Base-by-base conservation (phyloP, 257 asterid genomes). In the Hygrophila difformis region DNA sequence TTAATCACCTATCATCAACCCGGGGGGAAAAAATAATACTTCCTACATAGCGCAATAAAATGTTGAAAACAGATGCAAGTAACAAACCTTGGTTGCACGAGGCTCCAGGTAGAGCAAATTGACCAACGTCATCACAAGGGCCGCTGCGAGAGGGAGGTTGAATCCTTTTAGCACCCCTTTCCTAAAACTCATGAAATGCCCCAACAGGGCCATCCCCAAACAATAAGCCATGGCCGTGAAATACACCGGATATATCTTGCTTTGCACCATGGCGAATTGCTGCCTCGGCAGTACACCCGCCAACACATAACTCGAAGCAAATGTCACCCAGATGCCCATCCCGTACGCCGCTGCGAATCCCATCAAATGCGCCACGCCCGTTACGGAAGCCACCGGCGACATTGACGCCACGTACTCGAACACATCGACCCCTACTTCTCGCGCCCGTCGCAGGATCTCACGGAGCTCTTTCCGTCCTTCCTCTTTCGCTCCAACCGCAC, bases 221-320 rank as follows among this genome's bases (percentile, higher is more conserved):
- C 77, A 31, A 54, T 24, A 73, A 39, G 75, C 84, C 97, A 79
- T 69, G 12, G 77, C 78, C 75, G 51, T 75, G 51, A 89, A 89
- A 53, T 89, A 89, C 34, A 66, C 74, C 0, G 83, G 93, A 51
- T 84, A 89, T 2, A 85, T 64, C 80, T 68, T 77, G 58, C 85
- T 81, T 62, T 89, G 97, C 47, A 75, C 77, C 43, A 62, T 12
- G 0, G 77, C 91, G 51, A 79, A 85, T 66, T 81, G 97, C 12
- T 73, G 81, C 71, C 79, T 69, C 0, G 94, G 79, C 80, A 89
- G 20, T 5, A 74, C 74, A 16, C 49, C 47, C 0, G 96, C 83
- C 40, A 81, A 33, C 1, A 85, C 78, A 48, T 77, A 67, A 47
- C 94, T 84, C 44, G 96, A 83, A 1, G 64, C 68, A 28, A 87